phyloP scores from a whole-genome alignment of 352 stramenopile genomes.

The Phytophthora nicotianae region DNA sequence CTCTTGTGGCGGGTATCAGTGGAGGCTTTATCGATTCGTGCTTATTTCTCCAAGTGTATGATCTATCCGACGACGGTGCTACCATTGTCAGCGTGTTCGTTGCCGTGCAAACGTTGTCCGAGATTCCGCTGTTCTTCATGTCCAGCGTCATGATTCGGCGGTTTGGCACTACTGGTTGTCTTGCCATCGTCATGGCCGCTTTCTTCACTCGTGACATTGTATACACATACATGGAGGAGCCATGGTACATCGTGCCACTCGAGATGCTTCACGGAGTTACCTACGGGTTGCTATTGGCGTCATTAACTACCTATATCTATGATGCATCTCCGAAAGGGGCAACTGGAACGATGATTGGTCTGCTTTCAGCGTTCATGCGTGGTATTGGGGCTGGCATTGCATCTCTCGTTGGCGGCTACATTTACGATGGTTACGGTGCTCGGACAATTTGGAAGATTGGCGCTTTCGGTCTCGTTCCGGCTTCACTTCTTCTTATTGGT shows the following conservation, averaged over 20 bases:
- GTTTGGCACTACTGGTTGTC: conserved; percentile 46
- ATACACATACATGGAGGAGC: conserved; percentile 59
- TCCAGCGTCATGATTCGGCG: conserved; percentile 52
- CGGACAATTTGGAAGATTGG: not conserved
- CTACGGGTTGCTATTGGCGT: conserved; percentile 43
- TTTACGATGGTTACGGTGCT: too few relatives aligned
- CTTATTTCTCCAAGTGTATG: not conserved
- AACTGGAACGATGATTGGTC: conserved; percentile 61
- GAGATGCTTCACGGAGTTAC: conserved; percentile 66
- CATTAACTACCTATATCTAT: conserved; percentile 13
- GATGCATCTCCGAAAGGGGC: not conserved
- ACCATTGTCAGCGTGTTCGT: not conserved
- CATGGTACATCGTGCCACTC: conserved; percentile 60
- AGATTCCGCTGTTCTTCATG: conserved; percentile 64
- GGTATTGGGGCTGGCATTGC: conserved; percentile 40
- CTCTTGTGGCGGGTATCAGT: not conserved
- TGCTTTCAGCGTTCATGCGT: conserved; percentile 60
- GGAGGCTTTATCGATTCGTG: not conserved
- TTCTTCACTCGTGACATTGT: conserved; percentile 56
- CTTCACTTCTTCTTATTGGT: not conserved
- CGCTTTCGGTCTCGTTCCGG: not conserved
- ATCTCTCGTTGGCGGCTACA: too few relatives aligned
- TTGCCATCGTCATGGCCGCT: conserved; percentile 47
- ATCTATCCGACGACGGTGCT: not conserved
- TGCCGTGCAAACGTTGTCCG: conserved; percentile 49